phyloP scores from a whole-genome alignment of 768 basidiomycete genomes.

The Piloderma croceum region DNA sequence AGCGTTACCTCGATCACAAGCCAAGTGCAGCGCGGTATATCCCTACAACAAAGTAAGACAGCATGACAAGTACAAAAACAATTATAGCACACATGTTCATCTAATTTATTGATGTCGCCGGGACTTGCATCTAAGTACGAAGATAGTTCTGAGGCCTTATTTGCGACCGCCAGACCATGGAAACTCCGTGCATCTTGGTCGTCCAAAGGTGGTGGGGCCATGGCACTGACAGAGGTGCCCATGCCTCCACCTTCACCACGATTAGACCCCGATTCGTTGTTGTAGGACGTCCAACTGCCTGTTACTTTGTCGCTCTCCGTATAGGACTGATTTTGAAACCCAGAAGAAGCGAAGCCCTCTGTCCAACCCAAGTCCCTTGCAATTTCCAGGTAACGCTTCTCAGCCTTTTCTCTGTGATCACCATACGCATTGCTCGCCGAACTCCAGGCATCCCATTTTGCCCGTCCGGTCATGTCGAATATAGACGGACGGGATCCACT shows the following conservation, averaged over 20 bases:
- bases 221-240: constrained; percentile 59
- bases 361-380: constrained; percentile 69
- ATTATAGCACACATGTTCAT: constrained; percentile 62
- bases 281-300: constrained; percentile 26
- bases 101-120: constrained; percentile 51
- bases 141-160: constrained; percentile 43
- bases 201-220: constrained; percentile 35
- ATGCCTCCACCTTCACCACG: constrained; percentile 40
- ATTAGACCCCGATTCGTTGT: constrained; percentile 8
- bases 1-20: constrained; percentile 73
- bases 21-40: constrained; percentile 82
- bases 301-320: constrained; percentile 43
- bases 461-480: constrained; percentile 73
- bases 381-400: constrained; percentile 62
- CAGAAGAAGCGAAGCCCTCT: constrained; percentile 25
- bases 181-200: constrained; percentile 37
- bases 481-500: constrained; percentile 59
- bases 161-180: constrained; percentile 60
- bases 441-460: constrained; percentile 87
- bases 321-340: constrained; percentile 27
- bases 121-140: constrained; percentile 38
- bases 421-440: constrained; percentile 44
- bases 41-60: constrained; percentile 45
- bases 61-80: not conserved
- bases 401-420: constrained; percentile 40